Evolutionary conservation across 2,329 filamentous ascomycete species (phyloP).

Genomic region (Beauveria asiatica): DNA sequence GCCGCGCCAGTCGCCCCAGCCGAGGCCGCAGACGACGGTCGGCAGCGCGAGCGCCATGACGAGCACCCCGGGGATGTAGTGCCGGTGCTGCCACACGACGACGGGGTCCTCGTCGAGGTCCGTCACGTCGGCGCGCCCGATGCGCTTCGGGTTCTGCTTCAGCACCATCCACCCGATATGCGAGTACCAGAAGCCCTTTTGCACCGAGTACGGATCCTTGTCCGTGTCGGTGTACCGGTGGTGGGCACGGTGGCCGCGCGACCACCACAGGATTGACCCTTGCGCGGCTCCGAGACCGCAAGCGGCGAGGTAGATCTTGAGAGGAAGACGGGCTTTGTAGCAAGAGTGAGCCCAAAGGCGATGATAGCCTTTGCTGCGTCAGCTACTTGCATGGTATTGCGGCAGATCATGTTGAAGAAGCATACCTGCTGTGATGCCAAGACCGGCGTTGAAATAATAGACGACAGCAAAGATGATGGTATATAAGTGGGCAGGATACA

Average conservation of each 20-base stretch:
- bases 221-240: conserved; percentile 90
- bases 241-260: conserved; percentile 76
- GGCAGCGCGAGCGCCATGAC: conserved; percentile 72
- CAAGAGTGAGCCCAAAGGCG: conserved; percentile 81
- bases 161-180: conserved; percentile 82
- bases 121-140: conserved; percentile 79
- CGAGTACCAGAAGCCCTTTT: conserved; percentile 78
- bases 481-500: conserved; percentile 54
- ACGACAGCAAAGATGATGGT: conserved; percentile 60
- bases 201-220: conserved; percentile 85
- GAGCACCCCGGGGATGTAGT: conserved; percentile 75
- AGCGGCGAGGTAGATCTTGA: conserved; percentile 74
- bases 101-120: conserved; percentile 81
- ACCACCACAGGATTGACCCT: conserved; percentile 85
- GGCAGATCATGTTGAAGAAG: conserved; percentile 16
- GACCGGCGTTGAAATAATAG: conserved; percentile 69
- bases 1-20: conserved; percentile 74
- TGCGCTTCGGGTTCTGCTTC: conserved; percentile 86
- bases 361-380: conserved; percentile 32
- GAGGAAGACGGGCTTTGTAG: conserved; percentile 67
- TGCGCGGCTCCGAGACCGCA: conserved; percentile 77
- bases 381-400: background rate
- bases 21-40: conserved; percentile 63
- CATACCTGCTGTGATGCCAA: conserved; percentile 63
- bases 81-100: conserved; percentile 79